Evolutionary conservation across 768 basidiomycete species (phyloP).

Genomic region (Suillus clintonianus): DNA sequence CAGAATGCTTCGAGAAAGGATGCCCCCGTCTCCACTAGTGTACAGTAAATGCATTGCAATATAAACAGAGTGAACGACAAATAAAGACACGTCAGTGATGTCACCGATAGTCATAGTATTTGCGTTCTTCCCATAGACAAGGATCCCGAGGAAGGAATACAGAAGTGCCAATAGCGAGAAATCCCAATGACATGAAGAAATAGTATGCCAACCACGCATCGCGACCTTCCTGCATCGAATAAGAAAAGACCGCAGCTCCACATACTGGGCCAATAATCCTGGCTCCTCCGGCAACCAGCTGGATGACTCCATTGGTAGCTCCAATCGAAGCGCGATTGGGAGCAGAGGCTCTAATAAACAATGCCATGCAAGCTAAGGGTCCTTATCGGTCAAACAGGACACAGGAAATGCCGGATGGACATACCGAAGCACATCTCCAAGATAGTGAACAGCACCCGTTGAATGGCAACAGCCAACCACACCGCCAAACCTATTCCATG

Average conservation of each 20-base stretch:
- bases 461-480: slow-evolving; percentile 51
- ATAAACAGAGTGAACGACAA: no score
- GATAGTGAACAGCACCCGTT: slow-evolving; percentile 34
- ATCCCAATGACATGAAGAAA: neutral
- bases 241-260: neutral
- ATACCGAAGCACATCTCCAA: neutral
- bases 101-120: neutral
- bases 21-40: no score
- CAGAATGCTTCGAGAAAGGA: no score
- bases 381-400: neutral
- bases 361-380: neutral
- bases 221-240: neutral
- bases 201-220: neutral
- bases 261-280: neutral
- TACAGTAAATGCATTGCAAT: no score
- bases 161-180: neutral
- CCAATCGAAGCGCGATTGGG: neutral
- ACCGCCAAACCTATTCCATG: slow-evolving; percentile 24
- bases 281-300: neutral
- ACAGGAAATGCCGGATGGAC: neutral
- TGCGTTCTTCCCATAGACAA: neutral
- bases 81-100: no score
- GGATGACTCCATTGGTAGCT: neutral
- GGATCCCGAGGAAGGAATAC: neutral
- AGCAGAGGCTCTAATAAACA: neutral